Percentiles rank a stretch among this genome's conserved stretches.
Conservation (phyloP, 2,329 filamentous ascomycete species). For the Gyromitra esculenta region DNA sequence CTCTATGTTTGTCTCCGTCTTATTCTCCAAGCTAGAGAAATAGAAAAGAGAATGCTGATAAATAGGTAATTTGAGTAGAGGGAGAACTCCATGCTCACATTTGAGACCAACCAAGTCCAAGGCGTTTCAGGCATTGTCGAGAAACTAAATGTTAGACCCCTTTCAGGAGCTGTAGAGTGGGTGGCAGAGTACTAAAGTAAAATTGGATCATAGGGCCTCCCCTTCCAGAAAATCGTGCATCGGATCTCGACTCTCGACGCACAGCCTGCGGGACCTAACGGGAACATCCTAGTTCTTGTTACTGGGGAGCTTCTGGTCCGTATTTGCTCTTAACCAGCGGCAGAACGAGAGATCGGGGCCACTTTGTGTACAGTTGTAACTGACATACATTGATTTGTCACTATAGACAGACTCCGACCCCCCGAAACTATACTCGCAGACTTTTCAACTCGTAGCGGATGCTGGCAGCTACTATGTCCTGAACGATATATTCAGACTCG, state of each 20-base stretch:
- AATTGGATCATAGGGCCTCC: conserved; percentile 69
- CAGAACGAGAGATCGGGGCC: not conserved
- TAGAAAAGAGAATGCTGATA: conserved; percentile 5
- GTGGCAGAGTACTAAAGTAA: conserved; percentile 11
- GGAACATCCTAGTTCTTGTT: conserved; percentile 84
- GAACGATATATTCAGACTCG: conserved; percentile 94
- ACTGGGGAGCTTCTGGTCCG: conserved; percentile 85
- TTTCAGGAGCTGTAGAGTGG: not conserved
- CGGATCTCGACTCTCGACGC: conserved; percentile 80
- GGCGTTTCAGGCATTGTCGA: conserved; percentile 75
- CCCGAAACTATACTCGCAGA: conserved; percentile 90
- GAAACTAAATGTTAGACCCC: conserved; percentile 77
- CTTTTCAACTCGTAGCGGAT: conserved; percentile 83
- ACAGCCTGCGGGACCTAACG: conserved; percentile 75
- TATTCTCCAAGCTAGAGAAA: too few relatives aligned
- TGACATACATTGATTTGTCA: not conserved
- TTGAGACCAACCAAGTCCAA: conserved; percentile 75
- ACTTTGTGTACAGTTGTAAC: not conserved
- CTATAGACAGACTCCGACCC: conserved; percentile 82
- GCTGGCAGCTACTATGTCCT: conserved; percentile 81
- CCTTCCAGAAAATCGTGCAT: conserved; percentile 84
- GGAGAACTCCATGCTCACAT: conserved; percentile 89
- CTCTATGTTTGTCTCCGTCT: conserved; percentile 77
- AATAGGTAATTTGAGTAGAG: conserved; percentile 66
- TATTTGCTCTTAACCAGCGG: conserved; percentile 27